These are phyloP conservation scores for Lanmaoa pseudosensibilis DNA, from an alignment of 768 basidiomycete genomes.

Conservation along the genomic window DNA sequence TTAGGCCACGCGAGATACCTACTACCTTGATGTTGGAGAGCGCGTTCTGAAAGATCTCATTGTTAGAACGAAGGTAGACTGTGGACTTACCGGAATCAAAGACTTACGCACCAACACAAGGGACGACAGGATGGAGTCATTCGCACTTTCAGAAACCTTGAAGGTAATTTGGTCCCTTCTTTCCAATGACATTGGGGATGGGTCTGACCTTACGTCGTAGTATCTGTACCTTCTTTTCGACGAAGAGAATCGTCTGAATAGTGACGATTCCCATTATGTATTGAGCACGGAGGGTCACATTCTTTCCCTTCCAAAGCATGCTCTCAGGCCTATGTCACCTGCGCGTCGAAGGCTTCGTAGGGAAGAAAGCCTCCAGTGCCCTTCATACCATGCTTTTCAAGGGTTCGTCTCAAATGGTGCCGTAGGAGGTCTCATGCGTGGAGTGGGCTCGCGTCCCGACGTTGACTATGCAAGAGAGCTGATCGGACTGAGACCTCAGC, in stretches of 20 bases:
- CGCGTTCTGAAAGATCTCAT: constrained; percentile 75
- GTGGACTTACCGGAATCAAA: constrained; percentile 80
- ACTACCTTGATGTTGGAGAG: constrained; percentile 91
- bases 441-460: constrained; percentile 73
- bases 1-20: constrained; percentile 88
- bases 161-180: constrained; percentile 52
- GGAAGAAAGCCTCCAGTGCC: constrained; percentile 71
- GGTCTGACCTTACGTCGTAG: constrained; percentile 38
- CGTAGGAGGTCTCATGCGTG: constrained; percentile 54
- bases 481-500: constrained; percentile 52
- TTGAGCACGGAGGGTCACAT: constrained; percentile 97
- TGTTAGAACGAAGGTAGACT: constrained; percentile 74
- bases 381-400: constrained; percentile 54
- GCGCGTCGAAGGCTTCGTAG: constrained; percentile 60
- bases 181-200: not conserved
- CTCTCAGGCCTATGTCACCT: constrained; percentile 57
- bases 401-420: constrained; percentile 33
- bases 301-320: constrained; percentile 58
- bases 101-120: constrained; percentile 75
- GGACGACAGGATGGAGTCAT: constrained; percentile 97
- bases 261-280: constrained; percentile 81
- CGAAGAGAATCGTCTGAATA: constrained; percentile 72
- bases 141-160: constrained; percentile 89
- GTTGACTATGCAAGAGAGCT: constrained; percentile 78
- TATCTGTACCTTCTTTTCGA: constrained; percentile 94